Base-by-base conservation (phyloP, 352 stramenopile species). In the Thalassiosira tumida region DNA sequence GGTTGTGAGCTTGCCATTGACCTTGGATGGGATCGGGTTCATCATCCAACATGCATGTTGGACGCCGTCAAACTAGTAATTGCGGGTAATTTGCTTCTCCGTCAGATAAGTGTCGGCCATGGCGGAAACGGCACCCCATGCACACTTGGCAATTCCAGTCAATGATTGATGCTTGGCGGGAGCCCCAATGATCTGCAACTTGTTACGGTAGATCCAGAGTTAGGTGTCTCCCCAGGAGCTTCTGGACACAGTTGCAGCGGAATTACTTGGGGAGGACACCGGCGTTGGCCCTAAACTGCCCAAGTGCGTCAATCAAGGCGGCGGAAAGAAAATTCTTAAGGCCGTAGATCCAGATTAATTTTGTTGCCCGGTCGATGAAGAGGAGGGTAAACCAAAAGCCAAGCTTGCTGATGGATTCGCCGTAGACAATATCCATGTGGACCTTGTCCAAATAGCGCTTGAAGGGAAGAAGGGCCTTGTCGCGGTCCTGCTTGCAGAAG, bases 371-470 rank as follows among this genome's bases (percentile, higher is more conserved):
- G 37, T 91, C 85, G 24, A 91, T 77, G 37, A 91, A 65, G 40
- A 91, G 37, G 0, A 91, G 37, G 0, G 70, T 77, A 79, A 84
- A 91, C 1, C 51, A 6, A 5, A 41, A 70, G 0, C 85, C 85
- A 14, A 33, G n/a, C 33, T 77, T 24, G 24, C 40, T 14, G 10
- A 91, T 14, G 0, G 41, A 38, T 37, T 91, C 85, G 0, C 85
- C 85, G 69, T 87, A 91, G 2, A 24, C 85, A 59, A 87, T 91
- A 50, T 91, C 85, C 24, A 91, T 40, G 29, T 86, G 70, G 47
- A 83, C 74, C 17, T 50, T 72, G 24, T 89, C 84, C 0, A 89
- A 29, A 62, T 74, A 77, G 10, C 21, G 10, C 10, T 10, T 21
- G 47, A n/a, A 21, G 10, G 10, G 10, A 59, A 21, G 10, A 59